Evolutionary conservation across 129 eudicot genomes (phyloP), one percentile per base, ranked within the genome.

Genomic region (Silybum marianum): DNA sequence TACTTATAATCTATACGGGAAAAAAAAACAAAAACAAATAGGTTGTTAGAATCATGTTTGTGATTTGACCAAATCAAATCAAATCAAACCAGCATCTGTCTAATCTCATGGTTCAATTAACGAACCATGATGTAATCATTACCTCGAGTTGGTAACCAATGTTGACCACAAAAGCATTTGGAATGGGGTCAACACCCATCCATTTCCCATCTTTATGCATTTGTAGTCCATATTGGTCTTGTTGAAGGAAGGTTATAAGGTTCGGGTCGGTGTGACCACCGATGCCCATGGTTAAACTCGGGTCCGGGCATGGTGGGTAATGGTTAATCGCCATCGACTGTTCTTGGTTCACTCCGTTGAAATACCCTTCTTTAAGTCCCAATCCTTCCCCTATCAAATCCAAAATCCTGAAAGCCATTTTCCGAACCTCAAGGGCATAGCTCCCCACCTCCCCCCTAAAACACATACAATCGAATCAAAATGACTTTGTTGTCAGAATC

Each of bases 111-210:
- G 68, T 75, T 75, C 3, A 6, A 4, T 74, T n/a, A 24, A 1
- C 14, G 9, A 46, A 46, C 26, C 69, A 46, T 26, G 79, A 26
- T 76, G 21, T 16, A 38, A 5, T 10, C 8, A 6, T 12, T 82
- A 85, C 91, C 87, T 87, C 71, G 9, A 88, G n/a, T 79, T 76
- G 91, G 77, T 82, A 75, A 26, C 90, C 90, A 23, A 89, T 72
- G 84, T 82, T 85, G 77, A 91, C 85, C 42, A 89, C 89, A 73
- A 91, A 89, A 40, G 91, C 89, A 80, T 89, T 85, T 75, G 92
- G 89, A 70, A 88, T 71, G 18, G 88, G 63, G 25, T 87, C 88
- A 69, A 89, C 81, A 71, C 83, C 85, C 39, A 87, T 8, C 93
- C 93, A 89, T 81, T 79, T 38, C 6, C 79, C 90, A 76, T 86